Evolutionary conservation across 208 protist genomes (phyloP), one percentile per base, ranked within the genome.

Genomic region (Wallacemonas collosoma): DNA sequence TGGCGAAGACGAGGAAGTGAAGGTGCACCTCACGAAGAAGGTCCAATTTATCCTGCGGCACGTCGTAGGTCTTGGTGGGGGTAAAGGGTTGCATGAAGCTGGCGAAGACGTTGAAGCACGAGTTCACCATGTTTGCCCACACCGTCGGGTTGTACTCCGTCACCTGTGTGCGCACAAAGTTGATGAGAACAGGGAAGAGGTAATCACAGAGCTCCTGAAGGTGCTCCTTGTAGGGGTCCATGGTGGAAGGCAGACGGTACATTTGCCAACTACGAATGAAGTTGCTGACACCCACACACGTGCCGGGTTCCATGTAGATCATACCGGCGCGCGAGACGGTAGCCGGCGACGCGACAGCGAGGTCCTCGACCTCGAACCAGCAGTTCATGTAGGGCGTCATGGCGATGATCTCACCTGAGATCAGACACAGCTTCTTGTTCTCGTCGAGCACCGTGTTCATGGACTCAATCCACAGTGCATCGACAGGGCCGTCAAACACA

Each of bases 291-390:
- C 93, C 93, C 40, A 97, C 83, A 75, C 90, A 98, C 64, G 79
- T 93, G 48, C 86, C 72, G 38, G 98, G 98, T 81, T 99, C 95
- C 77, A 99, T 95, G 86, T 99, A 99, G 69, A 99, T 98, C 98
- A 99, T 99, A 71, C 98, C 98, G 17, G 98, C 98, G 53, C 99
- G 92, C 8, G 94, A 98, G 47, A 99, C 98, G 15, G 98, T 99
- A 36, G 98, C 98, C 2, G 98, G 98, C 36, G 98, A 99, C 43
- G 98, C 98, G 17, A 98, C 96, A 7, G 95, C 90, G 15, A 99
- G 90, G 77, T 99, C 97, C 77, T 98, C 94, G 26, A 99, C 95
- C 78, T 99, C 98, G 77, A 99, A 99, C 83, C 98, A 97, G 76
- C 98, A 91, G 72, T 98, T 98, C 93, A 98, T 98, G 73, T 90